Evolutionary conservation across 495 filamentous ascomycete genomes (phyloP).

Genomic region (Sphaerosporella brunnea): DNA sequence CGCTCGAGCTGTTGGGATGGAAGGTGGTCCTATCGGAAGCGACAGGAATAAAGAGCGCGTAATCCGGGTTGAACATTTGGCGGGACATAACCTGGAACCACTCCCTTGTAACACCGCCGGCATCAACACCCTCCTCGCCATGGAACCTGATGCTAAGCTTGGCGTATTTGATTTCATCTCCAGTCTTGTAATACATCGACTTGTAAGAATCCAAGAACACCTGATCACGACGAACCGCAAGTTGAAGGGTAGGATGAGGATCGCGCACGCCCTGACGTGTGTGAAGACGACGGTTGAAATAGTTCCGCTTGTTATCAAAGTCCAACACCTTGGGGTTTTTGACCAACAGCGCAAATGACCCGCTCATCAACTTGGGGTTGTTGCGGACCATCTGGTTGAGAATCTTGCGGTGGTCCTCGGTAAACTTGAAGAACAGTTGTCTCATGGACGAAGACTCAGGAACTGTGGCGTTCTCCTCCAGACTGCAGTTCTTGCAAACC

Average conservation of each 20-base stretch:
- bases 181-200: conserved; percentile 82
- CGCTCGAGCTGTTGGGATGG: conserved; percentile 86
- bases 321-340: conserved; percentile 98
- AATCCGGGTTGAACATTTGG: conserved; percentile 99
- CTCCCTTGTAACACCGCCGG: conserved; percentile 91
- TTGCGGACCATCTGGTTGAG: conserved; percentile 94
- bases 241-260: conserved; percentile 55
- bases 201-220: conserved; percentile 98
- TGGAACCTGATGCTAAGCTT: conserved; percentile 96
- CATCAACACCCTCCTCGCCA: conserved; percentile 94
- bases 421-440: conserved; percentile 92
- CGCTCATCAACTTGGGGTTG: conserved; percentile 95
- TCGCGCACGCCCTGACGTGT: conserved; percentile 46
- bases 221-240: conserved; percentile 78
- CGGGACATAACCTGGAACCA: conserved; percentile 97
- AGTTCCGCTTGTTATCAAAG: conserved; percentile 99
- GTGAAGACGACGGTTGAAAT: conserved; percentile 88
- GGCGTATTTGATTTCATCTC: conserved; percentile 92
- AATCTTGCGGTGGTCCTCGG: conserved; percentile 93
- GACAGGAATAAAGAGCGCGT: conserved; percentile 87
- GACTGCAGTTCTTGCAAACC: conserved; percentile 86
- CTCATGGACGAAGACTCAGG: conserved; percentile 67
- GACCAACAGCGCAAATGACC: conserved; percentile 82
- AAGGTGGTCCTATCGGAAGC: conserved; percentile 97
- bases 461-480: conserved; percentile 43